Evolutionary conservation across 495 filamentous ascomycete species (phyloP), one percentile per base, ranked within the genome.

Genomic region (Tirmania nivea): DNA sequence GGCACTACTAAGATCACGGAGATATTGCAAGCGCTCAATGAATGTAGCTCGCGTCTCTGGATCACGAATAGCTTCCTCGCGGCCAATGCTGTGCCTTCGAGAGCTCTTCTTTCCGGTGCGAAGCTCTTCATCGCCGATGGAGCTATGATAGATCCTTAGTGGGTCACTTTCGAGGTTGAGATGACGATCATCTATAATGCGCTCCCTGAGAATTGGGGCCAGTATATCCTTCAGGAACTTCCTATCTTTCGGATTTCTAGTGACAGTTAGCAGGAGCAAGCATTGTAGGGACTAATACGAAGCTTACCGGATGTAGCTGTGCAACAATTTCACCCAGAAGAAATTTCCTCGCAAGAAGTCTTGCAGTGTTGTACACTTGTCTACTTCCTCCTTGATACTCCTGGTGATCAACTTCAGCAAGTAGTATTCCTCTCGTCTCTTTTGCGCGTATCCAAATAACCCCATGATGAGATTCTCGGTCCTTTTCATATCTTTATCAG

Each of bases 141-240:
- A 77, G 11, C 86, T 88, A 21, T 85, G 77, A 68, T 99, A 95
- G 51, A 99, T 99, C 59, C 95, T 89, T 72, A 96, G 82, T 0
- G 90, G 90, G 63, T 99, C 90, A 61, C 89, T 94, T 67, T 99
- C 90, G 14, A 99, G 73, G 59, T 96, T 88, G 51, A 96, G 71
- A 9, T 81, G 80, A 8, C 84, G 80, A 57, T 94, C 92, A 34
- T 94, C 89, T 48, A 95, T 80, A 63, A 96, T 81, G 60, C 86
- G 85, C 57, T 90, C 79, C 56, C 80, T 79, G 56, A 96, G 81
- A 35, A 95, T 67, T 8, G 83, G 77, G 12, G 85, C 86, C 10
- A 95, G 68, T 10, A 94, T 70, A 59, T 90, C 84, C 35, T 84
- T 78, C 62, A 96, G 73, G 67, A 85, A 99, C 58, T 93, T 94